phyloP scores from a whole-genome alignment of 2,329 filamentous ascomycete genomes.

The Beauveria scarabaeidicola region DNA sequence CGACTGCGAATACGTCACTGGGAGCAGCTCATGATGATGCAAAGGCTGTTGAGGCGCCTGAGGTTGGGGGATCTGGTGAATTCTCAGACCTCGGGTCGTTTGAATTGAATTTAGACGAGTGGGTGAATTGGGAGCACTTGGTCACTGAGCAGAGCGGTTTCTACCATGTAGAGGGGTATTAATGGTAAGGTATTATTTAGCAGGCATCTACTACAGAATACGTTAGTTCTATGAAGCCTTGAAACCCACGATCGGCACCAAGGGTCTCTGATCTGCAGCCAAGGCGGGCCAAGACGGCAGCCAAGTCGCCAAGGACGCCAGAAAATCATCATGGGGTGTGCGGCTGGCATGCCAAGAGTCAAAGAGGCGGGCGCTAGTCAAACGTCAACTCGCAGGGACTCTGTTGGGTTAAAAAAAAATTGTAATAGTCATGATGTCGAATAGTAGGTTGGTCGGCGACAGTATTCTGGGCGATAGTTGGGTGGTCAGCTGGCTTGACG shows the following conservation, averaged over 20 bases:
- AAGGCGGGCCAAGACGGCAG: not conserved
- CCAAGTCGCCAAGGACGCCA: not conserved
- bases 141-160: not conserved
- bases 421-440: too few species aligned
- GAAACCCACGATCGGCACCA: not conserved
- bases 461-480: not conserved
- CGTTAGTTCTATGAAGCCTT: not conserved
- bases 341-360: not conserved
- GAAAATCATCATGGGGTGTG: not conserved
- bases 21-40: not conserved
- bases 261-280: not conserved
- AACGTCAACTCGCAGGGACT: not conserved
- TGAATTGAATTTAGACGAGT: constrained; percentile 10
- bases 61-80: not conserved
- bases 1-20: not conserved
- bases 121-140: constrained; percentile 14
- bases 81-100: constrained; percentile 10
- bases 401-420: too few species aligned
- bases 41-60: not conserved
- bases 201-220: too few species aligned
- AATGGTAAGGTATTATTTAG: not conserved
- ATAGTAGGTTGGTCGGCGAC: not conserved
- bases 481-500: not conserved
- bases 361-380: not conserved
- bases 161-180: not conserved